Conservation (phyloP, 1,284 basidiomycete genomes). For the Apiotrichum porosum region DNA sequence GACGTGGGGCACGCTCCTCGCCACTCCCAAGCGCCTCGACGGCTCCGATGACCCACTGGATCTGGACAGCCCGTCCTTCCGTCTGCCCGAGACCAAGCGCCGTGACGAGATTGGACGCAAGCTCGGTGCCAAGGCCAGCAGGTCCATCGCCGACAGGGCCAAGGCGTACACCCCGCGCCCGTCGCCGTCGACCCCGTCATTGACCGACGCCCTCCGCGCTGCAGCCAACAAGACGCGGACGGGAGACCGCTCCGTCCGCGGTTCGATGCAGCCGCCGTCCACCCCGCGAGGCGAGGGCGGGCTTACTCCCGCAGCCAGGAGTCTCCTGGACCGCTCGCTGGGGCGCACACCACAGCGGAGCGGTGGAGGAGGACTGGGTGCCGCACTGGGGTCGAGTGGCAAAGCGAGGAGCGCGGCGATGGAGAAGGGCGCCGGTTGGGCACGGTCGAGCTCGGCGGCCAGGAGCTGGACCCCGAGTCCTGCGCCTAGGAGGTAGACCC, state of each 20-base stretch:
- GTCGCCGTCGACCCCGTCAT: conserved; percentile 45
- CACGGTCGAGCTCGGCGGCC: conserved; percentile 20
- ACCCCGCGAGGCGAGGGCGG: conserved; percentile 57
- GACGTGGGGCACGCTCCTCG: conserved; percentile 85
- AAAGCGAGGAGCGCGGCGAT: conserved; percentile 63
- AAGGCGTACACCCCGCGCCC: conserved; percentile 55
- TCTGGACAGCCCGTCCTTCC: conserved; percentile 58
- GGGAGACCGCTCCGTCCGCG: conserved; percentile 9
- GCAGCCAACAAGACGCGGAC: conserved; percentile 36
- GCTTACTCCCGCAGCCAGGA: conserved; percentile 73
- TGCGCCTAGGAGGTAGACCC: conserved; percentile 1
- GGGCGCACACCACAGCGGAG: conserved; percentile 25
- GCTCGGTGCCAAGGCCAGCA: conserved; percentile 58
- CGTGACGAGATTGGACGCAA: conserved; percentile 72
- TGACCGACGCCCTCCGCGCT: conserved; percentile 36
- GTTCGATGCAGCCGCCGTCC: conserved; percentile 67
- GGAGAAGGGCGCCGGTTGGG: conserved; percentile 61
- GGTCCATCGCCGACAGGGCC: conserved; percentile 45
- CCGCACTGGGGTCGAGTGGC: conserved; percentile 55
- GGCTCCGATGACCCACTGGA: conserved; percentile 55
- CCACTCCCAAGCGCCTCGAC: conserved; percentile 66
- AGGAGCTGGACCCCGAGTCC: conserved; percentile 15
- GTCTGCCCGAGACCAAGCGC: conserved; percentile 61
- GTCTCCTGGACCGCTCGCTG: conserved; percentile 63
- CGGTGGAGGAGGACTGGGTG: conserved; percentile 38